phyloP scores from a whole-genome alignment of 768 basidiomycete species.

The Suillus fuscotomentosus region DNA sequence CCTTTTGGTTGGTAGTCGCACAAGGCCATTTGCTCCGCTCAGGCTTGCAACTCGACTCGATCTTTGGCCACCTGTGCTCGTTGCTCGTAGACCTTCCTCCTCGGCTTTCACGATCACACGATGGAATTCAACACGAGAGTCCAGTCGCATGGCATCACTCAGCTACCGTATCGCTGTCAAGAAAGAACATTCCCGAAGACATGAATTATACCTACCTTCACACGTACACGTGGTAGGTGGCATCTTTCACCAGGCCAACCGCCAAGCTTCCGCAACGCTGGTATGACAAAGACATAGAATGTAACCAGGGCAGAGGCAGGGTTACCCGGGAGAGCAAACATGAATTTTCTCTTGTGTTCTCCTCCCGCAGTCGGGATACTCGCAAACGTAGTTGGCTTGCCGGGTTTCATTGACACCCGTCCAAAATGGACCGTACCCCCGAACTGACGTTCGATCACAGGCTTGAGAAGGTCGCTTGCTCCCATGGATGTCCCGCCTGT shows the following conservation, averaged over 20 bases:
- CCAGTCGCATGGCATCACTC: conserved; percentile 60
- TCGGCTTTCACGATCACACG: conserved; percentile 60
- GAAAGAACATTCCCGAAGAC: neutral
- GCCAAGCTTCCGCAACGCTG: conserved; percentile 70
- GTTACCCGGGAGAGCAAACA: conserved; percentile 89
- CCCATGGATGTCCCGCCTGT: conserved; percentile 96
- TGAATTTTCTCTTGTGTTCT: conserved; percentile 45
- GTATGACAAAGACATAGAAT: conserved; percentile 82
- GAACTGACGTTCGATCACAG: conserved; percentile 80
- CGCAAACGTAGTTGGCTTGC: conserved; percentile 91
- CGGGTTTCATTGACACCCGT: conserved; percentile 77
- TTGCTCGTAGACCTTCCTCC: conserved; percentile 53
- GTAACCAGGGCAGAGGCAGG: conserved; percentile 87
- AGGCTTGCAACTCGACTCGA: conserved; percentile 82
- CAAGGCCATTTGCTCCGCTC: conserved; percentile 77
- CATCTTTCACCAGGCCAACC: conserved; percentile 57
- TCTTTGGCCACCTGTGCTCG: conserved; percentile 84
- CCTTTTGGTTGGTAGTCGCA: conserved; percentile 55
- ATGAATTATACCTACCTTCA: conserved; percentile 47
- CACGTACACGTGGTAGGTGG: conserved; percentile 60
- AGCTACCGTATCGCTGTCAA: conserved; percentile 36
- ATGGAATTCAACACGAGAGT: conserved; percentile 81
- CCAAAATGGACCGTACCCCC: conserved; percentile 83
- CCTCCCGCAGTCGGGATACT: conserved; percentile 51
- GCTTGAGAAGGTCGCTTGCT: conserved; percentile 81